Evolutionary conservation across 1,284 basidiomycete genomes (phyloP).

Genomic region (Sphaerobolus stellatus): DNA sequence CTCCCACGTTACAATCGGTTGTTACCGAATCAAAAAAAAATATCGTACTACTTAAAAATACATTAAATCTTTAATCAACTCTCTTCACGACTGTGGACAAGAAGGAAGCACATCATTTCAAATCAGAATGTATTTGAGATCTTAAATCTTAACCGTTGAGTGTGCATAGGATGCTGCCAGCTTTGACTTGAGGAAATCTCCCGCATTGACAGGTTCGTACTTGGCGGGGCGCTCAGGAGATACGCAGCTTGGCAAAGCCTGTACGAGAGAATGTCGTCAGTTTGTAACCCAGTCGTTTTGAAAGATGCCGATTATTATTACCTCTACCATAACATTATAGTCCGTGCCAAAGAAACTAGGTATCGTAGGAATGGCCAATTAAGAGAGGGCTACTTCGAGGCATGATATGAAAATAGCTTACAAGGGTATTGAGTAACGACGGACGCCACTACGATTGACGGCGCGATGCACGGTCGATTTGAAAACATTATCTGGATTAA

Average conservation of each 20-base stretch:
- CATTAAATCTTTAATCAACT: no score
- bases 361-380: not conserved
- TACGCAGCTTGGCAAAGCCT: constrained; percentile 72
- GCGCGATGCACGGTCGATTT: constrained; percentile 84
- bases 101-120: no score
- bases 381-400: constrained; percentile 31
- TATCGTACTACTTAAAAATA: no score
- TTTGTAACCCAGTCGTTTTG: not conserved
- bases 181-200: constrained; percentile 63
- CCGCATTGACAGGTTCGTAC: constrained; percentile 64
- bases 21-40: no score
- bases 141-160: no score
- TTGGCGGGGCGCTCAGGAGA: constrained; percentile 57
- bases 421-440: constrained; percentile 79
- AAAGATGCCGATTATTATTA: no score
- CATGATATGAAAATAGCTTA: constrained; percentile 32
- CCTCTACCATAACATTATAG: constrained; percentile 74
- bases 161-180: constrained; percentile 60
- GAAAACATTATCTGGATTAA: constrained; percentile 74
- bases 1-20: no score
- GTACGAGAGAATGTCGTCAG: not conserved
- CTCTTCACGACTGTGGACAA: no score
- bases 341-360: constrained; percentile 69
- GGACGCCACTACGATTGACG: constrained; percentile 67
- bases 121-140: no score